A percentile compares a stretch with the other conserved stretches of the same genome.
These are phyloP conservation scores for Clarireedia homoeocarpa DNA, from an alignment of 2,329 filamentous ascomycete genomes.

Conservation along the genomic window DNA sequence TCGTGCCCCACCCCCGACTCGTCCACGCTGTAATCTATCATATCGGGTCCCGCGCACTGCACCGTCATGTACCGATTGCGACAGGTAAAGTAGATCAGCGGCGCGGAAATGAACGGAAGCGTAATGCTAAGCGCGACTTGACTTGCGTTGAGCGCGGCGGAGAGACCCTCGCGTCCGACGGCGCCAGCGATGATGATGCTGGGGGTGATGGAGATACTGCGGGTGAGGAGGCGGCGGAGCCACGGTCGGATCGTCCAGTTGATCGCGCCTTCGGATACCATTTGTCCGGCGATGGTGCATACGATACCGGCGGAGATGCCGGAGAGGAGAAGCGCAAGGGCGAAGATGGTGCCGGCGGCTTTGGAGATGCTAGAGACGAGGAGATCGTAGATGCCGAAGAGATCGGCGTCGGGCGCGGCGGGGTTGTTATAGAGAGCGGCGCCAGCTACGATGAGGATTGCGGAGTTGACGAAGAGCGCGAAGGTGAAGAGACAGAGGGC, in stretches of 20 bases:
- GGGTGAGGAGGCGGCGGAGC: constrained; percentile 69
- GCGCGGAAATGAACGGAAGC: constrained; percentile 74
- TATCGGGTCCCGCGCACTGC: background rate
- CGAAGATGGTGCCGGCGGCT: constrained; percentile 76
- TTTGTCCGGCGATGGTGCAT: constrained; percentile 83
- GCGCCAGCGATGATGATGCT: constrained; percentile 77
- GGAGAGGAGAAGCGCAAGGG: constrained; percentile 70
- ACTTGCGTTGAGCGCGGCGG: constrained; percentile 62
- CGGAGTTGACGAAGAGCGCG: constrained; percentile 75
- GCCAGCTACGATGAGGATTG: constrained; percentile 76
- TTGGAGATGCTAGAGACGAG: constrained; percentile 60
- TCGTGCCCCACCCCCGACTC: background rate
- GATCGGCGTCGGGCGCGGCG: constrained; percentile 58
- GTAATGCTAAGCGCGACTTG: constrained; percentile 76
- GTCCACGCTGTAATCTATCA: no score
- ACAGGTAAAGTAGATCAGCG: constrained; percentile 79
- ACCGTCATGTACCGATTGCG: constrained; percentile 69
- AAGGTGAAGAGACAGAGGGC: constrained; percentile 70
- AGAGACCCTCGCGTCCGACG: constrained; percentile 63
- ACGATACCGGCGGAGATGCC: constrained; percentile 78
- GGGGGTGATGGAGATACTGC: constrained; percentile 73
- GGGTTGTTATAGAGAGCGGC: constrained; percentile 58
- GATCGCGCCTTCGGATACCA: constrained; percentile 78
- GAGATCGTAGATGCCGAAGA: constrained; percentile 75
- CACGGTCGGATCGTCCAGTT: constrained; percentile 69